Base-by-base conservation (phyloP, 306 rosid species). In the Trifolium dubium region DNA sequence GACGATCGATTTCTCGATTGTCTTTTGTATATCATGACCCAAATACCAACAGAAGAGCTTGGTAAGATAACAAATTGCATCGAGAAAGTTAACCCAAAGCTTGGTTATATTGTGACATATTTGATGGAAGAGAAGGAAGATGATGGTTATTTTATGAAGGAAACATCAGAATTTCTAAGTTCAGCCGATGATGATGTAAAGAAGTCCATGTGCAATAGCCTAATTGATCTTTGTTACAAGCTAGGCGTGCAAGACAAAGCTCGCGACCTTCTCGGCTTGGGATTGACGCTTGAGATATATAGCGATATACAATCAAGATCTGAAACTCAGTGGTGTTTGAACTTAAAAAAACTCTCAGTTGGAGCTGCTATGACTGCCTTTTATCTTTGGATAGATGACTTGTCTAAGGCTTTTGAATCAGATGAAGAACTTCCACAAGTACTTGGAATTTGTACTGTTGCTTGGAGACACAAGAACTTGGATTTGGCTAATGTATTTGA, bases 301-400 rank as follows among this genome's bases (percentile, higher is more conserved):
- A 71, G 77, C 67, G 85, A 84, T 74, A 64, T 93, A 72, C 97
- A 91, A 73, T 85, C 90, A n/a, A 87, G 80, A 84, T 80, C 96
- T 64, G 78, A 89, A 67, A 80, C 87, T 63, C 88, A 82, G 55
- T 91, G 97, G 97, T 89, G 92, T 83, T 82, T 93, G 73, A 73
- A 89, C 84, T 81, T 93, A 13, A 93, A 89, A 85, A 88, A 89
- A 41, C 96, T 93, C 74, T 93, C 98, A 31, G 89, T 86, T 75
- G 98, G 96, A 31, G 92, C 96, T 64, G 97, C 93, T 72, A 80
- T 84, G 23, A 90, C 90, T 40, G 97, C 93, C 2, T 82, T 93
- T 39, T 90, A 88, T 69, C 86, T 90, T 79, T 93, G 98, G 98
- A 81, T 91, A 15, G 85, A 83, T 78, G 97, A 93, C 81, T 81